Evolutionary conservation across 139 green algal genomes (phyloP).

Genomic region (Edaphochlamys debaryana): DNA sequence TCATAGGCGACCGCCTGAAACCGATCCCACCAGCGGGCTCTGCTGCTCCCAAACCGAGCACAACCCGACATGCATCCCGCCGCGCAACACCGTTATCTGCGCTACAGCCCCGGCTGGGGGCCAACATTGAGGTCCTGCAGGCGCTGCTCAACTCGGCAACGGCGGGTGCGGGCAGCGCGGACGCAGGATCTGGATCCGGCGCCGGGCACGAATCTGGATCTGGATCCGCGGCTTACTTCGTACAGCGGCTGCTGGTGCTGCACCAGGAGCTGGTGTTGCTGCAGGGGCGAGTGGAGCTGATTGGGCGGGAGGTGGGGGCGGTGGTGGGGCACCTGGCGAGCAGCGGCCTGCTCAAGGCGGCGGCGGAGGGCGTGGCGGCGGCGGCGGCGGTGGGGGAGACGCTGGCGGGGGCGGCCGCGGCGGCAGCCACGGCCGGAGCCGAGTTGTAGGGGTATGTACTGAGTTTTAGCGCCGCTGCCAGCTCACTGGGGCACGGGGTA

Average conservation of each 20-base stretch:
- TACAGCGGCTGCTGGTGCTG: slow-evolving; percentile 32
- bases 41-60: no score
- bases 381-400: not conserved
- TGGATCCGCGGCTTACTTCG: not conserved
- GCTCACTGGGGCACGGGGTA: no score
- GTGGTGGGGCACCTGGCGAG: slow-evolving; percentile 24
- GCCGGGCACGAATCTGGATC: not conserved
- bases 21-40: no score
- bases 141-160: not conserved
- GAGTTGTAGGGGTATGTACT: no score
- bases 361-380: not conserved
- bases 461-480: no score
- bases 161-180: not conserved
- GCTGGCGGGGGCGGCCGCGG: not conserved
- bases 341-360: no score
- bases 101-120: no score
- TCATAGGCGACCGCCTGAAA: no score
- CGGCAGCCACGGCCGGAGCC: not conserved
- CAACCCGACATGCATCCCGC: no score
- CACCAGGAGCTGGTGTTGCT: slow-evolving; percentile 43
- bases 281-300: slow-evolving; percentile 18
- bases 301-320: slow-evolving; percentile 17
- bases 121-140: not conserved
- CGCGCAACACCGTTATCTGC: no score
- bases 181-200: not conserved